Evolutionary conservation across 306 rosid genomes (phyloP), one percentile per base, ranked within the genome.

Genomic region (Ormosia semicastrata): DNA sequence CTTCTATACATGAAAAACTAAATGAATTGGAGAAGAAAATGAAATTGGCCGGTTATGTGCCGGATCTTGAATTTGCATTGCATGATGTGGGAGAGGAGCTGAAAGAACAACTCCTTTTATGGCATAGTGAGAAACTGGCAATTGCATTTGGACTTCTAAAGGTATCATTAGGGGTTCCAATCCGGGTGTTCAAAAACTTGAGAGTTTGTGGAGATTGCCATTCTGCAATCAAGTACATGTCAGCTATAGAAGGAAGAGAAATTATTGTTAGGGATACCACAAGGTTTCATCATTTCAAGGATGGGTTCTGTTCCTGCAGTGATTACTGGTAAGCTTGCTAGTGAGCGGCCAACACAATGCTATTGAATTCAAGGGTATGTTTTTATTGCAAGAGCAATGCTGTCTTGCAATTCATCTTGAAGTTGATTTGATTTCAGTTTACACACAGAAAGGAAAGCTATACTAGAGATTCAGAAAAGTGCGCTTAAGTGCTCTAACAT

Each of bases 131-230:
- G 80, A 94, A 94, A 77, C 82, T 94, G 47, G 98, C 98, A 73
- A 89, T 94, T 82, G 95, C 93, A 30, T 91, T 87, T 8, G 97
- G 97, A 73, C 90, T 94, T 75, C 36, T 94, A n/a, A 89, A 88
- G 62, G 76, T 86, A 75, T 89, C 93, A 8, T 33, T 58, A 4
- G 94, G 90, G 56, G 80, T 74, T 77, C 94, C 93, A 39, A 91
- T 94, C 50, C 88, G 93, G 32, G 89, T 94, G 49, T 92, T 94
- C 60, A 94, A 92, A 62, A 94, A 94, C 92, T 83, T 88, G 89
- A 92, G 98, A 85, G 89, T 94, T 8, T 91, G 96, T 83, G 98
- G 98, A 56, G 97, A 92, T 85, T 94, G 98, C 77, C 98, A 94
- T 80, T 64, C 80, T 43, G 97, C 98, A 41, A 85, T 83, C 54